phyloP scores from a whole-genome alignment of 306 rosid species.

The Argentina anserina region DNA sequence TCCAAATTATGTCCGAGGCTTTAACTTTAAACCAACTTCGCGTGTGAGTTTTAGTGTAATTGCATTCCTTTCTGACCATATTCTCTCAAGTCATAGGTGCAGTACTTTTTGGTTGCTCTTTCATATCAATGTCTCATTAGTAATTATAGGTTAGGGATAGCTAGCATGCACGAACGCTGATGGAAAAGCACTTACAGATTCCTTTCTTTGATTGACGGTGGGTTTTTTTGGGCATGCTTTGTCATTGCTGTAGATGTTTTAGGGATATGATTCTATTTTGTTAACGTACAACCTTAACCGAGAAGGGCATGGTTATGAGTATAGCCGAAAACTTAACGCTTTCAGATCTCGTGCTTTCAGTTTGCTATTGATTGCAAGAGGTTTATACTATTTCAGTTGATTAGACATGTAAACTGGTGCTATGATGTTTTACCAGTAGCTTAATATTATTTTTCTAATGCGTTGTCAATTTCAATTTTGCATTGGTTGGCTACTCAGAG shows the following conservation, averaged over 20 bases:
- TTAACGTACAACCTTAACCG: neutral
- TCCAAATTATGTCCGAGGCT: neutral
- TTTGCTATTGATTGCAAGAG: neutral
- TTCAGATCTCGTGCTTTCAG: neutral
- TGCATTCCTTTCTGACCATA: no score
- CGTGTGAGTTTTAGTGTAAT: neutral
- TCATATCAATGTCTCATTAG: slow-evolving; percentile 11
- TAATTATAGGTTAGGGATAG: slow-evolving; percentile 68
- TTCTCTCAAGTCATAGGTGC: neutral
- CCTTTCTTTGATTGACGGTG: slow-evolving; percentile 81
- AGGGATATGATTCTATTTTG: neutral
- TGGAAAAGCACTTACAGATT: slow-evolving; percentile 75
- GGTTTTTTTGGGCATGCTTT: slow-evolving; percentile 23
- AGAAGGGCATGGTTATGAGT: neutral
- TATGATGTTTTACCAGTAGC: neutral
- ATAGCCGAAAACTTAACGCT: neutral
- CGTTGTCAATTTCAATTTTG: slow-evolving; percentile 7
- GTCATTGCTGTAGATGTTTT: neutral
- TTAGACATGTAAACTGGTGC: neutral
- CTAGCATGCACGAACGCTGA: slow-evolving; percentile 88
- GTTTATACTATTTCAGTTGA: neutral
- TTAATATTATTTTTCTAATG: neutral
- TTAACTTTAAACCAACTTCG: neutral
- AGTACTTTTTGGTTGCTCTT: neutral
- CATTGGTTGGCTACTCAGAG: slow-evolving; percentile 19